A percentile compares a stretch with the other conserved stretches of the same genome.
phyloP scores from a whole-genome alignment of 2,329 filamentous ascomycete species.

The Talaromyces atroroseus region DNA sequence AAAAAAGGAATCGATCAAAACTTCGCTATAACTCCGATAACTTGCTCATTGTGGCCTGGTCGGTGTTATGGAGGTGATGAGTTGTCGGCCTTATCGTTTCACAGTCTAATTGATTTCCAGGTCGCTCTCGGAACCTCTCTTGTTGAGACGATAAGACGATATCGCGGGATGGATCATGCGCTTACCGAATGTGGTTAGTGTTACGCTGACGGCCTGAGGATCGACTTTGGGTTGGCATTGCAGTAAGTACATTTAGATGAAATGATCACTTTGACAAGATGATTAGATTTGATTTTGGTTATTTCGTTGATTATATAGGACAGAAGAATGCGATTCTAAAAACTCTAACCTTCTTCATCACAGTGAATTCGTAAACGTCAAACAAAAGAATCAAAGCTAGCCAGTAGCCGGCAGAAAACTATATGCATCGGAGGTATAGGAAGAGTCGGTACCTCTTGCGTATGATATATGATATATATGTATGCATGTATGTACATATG shows the following conservation, averaged over 20 bases:
- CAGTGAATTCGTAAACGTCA: neutral
- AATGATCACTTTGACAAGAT: no score
- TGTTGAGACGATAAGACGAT: neutral
- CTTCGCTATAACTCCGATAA: no score
- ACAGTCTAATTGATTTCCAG: neutral
- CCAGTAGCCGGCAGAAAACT: conserved; percentile 10
- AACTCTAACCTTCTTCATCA: neutral
- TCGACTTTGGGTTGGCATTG: no score
- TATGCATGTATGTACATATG: conserved; percentile 10
- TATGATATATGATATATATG: neutral
- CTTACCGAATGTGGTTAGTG: conserved; percentile 1
- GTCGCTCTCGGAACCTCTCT: no score
- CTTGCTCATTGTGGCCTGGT: neutral
- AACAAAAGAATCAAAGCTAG: conserved; percentile 2
- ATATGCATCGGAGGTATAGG: conserved; percentile 9
- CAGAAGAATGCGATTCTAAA: neutral
- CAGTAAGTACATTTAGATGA: no score
- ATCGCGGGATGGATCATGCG: neutral
- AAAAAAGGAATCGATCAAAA: neutral
- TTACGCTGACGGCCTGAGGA: no score
- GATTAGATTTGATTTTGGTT: no score
- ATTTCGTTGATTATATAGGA: neutral
- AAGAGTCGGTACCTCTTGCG: neutral
- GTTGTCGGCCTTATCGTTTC: neutral
- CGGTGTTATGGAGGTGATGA: neutral